These are phyloP conservation scores for Trichosporon sp. DNA, from an alignment of 1,284 basidiomycete genomes.

Conservation along the genomic window DNA sequence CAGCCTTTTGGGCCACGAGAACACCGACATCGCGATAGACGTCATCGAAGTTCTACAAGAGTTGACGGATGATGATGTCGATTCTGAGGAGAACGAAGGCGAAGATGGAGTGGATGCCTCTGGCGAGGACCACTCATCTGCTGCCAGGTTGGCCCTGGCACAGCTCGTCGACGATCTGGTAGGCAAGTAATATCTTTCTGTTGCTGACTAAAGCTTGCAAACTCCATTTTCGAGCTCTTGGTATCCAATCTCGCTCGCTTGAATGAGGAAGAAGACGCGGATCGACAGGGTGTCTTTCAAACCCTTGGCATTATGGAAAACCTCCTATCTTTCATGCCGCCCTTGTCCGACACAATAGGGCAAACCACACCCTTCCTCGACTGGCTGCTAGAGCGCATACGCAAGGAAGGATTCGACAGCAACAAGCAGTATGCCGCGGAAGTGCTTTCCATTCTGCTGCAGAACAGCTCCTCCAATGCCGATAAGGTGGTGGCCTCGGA, in stretches of 20 bases:
- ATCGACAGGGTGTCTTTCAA: slow-evolving; percentile 84
- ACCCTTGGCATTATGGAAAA: slow-evolving; percentile 93
- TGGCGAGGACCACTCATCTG: slow-evolving; percentile 54
- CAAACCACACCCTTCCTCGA: slow-evolving; percentile 65
- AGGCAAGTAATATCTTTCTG: slow-evolving; percentile 34
- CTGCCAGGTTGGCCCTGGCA: slow-evolving; percentile 55
- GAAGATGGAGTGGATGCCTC: slow-evolving; percentile 57
- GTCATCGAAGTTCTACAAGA: slow-evolving; percentile 87
- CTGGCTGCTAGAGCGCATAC: slow-evolving; percentile 77
- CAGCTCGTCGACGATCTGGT: slow-evolving; percentile 68
- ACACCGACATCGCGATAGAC: slow-evolving; percentile 87
- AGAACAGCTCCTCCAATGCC: slow-evolving; percentile 63
- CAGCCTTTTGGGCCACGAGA: slow-evolving; percentile 84
- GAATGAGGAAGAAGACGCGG: slow-evolving; percentile 70
- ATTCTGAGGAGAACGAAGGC: slow-evolving; percentile 61
- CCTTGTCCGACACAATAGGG: slow-evolving; percentile 63
- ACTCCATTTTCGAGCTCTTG: slow-evolving; percentile 78
- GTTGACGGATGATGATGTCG: slow-evolving; percentile 87
- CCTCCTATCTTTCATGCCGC: slow-evolving; percentile 74
- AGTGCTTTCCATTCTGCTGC: slow-evolving; percentile 80
- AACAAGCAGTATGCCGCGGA: slow-evolving; percentile 84
- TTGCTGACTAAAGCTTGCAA: slow-evolving; percentile 57
- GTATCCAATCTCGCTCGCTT: slow-evolving; percentile 81
- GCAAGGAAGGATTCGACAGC: slow-evolving; percentile 66
- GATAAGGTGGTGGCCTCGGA: slow-evolving; percentile 61